Evolutionary conservation across 1,284 basidiomycete species (phyloP).

Genomic region (Rhodotorula sp.): DNA sequence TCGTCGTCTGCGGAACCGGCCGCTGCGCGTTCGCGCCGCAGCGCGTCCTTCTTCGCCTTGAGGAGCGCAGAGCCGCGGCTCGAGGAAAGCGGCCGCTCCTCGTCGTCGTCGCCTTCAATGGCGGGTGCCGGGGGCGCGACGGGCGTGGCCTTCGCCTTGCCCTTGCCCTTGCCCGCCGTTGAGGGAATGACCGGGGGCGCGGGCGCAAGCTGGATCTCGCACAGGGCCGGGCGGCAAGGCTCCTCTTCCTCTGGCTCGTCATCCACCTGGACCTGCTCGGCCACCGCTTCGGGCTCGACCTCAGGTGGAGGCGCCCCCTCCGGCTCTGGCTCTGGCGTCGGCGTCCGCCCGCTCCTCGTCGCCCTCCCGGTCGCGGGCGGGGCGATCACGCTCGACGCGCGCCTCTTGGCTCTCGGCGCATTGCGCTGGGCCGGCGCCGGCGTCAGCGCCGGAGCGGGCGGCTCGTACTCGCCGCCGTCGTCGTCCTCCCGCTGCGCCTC

Average conservation of each 20-base stretch:
- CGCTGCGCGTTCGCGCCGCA: conserved; percentile 6
- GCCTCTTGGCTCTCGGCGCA: not conserved
- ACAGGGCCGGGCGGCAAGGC: not conserved
- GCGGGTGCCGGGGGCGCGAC: not conserved
- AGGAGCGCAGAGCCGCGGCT: conserved; percentile 9
- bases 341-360: not conserved
- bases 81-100: not conserved
- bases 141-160: conserved; percentile 1
- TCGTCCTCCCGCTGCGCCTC: not conserved
- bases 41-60: conserved; percentile 13
- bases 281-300: too few relatives aligned
- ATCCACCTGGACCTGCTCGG: not conserved
- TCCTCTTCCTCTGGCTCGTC: not conserved
- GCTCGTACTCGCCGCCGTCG: not conserved
- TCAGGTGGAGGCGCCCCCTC: too few relatives aligned
- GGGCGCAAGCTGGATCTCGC: not conserved
- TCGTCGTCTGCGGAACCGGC: not conserved
- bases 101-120: not conserved
- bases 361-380: not conserved
- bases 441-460: not conserved
- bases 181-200: too few relatives aligned
- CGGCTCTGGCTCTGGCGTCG: not conserved
- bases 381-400: not conserved
- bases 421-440: not conserved
- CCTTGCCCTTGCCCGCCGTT: conserved; percentile 1